phyloP scores from a whole-genome alignment of 257 asterid species.

The Salvia rosmarinus region DNA sequence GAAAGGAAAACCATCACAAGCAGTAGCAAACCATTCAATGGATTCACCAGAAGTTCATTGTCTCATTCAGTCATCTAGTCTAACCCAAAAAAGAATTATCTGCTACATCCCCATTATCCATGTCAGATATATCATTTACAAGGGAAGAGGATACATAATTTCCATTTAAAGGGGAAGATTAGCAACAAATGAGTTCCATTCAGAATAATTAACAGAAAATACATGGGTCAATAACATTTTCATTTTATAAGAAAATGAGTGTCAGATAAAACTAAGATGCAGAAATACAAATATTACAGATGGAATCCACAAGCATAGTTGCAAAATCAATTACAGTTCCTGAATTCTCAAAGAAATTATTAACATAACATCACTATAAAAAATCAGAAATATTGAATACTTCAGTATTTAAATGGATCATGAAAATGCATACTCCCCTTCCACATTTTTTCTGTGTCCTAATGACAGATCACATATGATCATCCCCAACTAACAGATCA shows the following conservation, averaged over 20 bases:
- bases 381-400: neutral
- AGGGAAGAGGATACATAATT: too few relatives aligned
- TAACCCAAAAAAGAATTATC: neutral
- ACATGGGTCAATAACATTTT: too few relatives aligned
- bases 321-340: neutral
- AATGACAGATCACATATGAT: neutral
- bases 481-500: conserved; percentile 16
- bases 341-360: neutral
- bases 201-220: neutral
- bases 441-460: neutral
- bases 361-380: neutral
- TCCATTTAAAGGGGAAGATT: neutral
- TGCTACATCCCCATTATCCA: neutral
- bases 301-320: too few relatives aligned
- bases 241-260: neutral
- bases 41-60: conserved; percentile 14
- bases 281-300: neutral
- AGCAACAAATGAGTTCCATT: conserved; percentile 4
- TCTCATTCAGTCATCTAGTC: conserved; percentile 4
- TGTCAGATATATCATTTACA: conserved; percentile 19
- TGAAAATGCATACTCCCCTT: conserved; percentile 20
- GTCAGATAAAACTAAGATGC: neutral
- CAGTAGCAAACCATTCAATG: neutral
- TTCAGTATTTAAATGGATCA: neutral
- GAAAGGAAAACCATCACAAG: conserved; percentile 14